Evolutionary conservation across 176 grass and related monocot species (phyloP), one percentile per base, ranked within the genome.

Genomic region (Cenchrus purpureus): DNA sequence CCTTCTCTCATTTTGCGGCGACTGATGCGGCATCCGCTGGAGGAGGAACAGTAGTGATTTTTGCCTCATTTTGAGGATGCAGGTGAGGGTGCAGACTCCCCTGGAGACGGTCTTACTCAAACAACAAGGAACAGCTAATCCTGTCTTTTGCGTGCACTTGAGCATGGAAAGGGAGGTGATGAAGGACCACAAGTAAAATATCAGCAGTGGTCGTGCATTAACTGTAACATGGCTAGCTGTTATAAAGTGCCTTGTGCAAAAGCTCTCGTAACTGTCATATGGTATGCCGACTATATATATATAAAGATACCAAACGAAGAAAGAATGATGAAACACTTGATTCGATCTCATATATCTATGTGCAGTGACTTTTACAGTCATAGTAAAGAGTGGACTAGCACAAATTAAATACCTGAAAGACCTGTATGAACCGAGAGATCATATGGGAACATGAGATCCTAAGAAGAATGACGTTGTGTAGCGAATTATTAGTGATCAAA

Each of bases 111-210:
- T 34, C 34, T 34, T 53, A 73, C 57, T 76, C 29, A 57, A 55
- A 75, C 20, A 16, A 37, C 50, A 70, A 12, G n/a, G 17, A 50
- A 51, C 81, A 20, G 17, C 74, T 52, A 61, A 74, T 51, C 59
- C 16, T 16, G 43, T 56, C 69, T 73, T 50, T 73, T 34, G 40
- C 22, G 12, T 11, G 28, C 7, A 54, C 2, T 28, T 29, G 6
- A 19, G 44, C 73, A 42, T 40, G 52, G 10, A 56, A 69, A 62
- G 22, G 59, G 32, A 15, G 7, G 10, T 58, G 56, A 61, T 40
- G 37, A 40, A 45, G 75, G 75, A 61, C 74, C 75, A 45, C 51
- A 61, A 45, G 11, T 45, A 53, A 74, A 73, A 52, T 52, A 52
- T 16, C 22, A 59, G 54, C 56, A 44, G 49, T 77, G 19, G 6